Evolutionary conservation across 2,329 filamentous ascomycete species (phyloP).

Genomic region (Corinectria fuckeliana): DNA sequence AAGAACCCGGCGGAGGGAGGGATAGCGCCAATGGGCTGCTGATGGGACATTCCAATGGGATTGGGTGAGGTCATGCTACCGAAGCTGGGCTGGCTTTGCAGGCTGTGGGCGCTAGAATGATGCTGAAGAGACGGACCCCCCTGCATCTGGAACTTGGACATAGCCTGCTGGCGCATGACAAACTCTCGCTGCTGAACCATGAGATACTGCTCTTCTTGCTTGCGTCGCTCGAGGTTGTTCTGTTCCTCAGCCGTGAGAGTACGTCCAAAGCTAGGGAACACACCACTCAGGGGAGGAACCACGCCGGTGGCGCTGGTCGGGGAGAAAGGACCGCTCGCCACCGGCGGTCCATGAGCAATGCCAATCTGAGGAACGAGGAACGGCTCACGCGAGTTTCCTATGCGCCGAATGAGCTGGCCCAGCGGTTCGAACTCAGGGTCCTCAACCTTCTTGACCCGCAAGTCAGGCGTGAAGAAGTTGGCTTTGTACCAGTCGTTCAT

Average conservation of each 20-base stretch:
- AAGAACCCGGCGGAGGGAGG: constrained; percentile 73
- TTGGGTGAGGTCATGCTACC: constrained; percentile 92
- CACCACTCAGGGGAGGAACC: constrained; percentile 87
- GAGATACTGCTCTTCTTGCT: constrained; percentile 97
- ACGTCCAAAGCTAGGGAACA: constrained; percentile 95
- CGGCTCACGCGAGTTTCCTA: constrained; percentile 95
- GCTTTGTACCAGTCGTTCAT: constrained; percentile 99
- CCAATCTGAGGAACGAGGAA: constrained; percentile 98
- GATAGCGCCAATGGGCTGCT: constrained; percentile 60
- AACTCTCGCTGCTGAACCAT: constrained; percentile 97
- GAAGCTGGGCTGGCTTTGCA: constrained; percentile 97
- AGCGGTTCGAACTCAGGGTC: constrained; percentile 94
- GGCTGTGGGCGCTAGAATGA: constrained; percentile 91
- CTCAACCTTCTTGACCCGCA: constrained; percentile 93
- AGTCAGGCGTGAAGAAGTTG: constrained; percentile 93
- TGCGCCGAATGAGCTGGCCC: constrained; percentile 91
- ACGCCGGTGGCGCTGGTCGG: constrained; percentile 64
- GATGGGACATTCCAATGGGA: constrained; percentile 65
- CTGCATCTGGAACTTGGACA: constrained; percentile 73
- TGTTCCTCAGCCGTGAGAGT: constrained; percentile 97
- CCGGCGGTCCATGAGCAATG: constrained; percentile 83
- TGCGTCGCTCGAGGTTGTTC: constrained; percentile 93
- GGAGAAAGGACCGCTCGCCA: constrained; percentile 56
- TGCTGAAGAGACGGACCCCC: constrained; percentile 70
- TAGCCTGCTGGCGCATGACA: constrained; percentile 82